phyloP scores from a whole-genome alignment of 2,329 filamentous ascomycete genomes.

The Tolypocladium nubicola region DNA sequence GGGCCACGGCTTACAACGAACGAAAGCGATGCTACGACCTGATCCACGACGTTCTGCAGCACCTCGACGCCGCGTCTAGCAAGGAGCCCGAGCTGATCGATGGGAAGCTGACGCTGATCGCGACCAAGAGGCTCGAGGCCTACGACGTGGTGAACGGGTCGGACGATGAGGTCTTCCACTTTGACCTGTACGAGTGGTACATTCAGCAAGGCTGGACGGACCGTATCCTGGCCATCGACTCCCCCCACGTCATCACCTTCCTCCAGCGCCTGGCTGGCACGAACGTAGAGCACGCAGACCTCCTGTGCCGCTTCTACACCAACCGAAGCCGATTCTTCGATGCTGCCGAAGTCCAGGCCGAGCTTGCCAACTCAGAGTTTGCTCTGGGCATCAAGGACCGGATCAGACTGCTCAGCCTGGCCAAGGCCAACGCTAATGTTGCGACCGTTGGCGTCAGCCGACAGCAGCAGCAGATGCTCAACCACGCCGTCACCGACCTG shows the following conservation, averaged over 20 bases:
- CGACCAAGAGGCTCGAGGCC: slow-evolving; percentile 74
- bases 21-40: slow-evolving; percentile 76
- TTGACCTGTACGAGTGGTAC: slow-evolving; percentile 97
- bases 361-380: slow-evolving; percentile 78
- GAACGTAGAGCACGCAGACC: slow-evolving; percentile 70
- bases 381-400: slow-evolving; percentile 69
- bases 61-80: slow-evolving; percentile 62
- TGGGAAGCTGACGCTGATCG: slow-evolving; percentile 63
- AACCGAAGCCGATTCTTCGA: slow-evolving; percentile 76
- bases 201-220: slow-evolving; percentile 75
- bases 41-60: slow-evolving; percentile 70
- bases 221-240: slow-evolving; percentile 73
- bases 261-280: slow-evolving; percentile 64
- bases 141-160: slow-evolving; percentile 85
- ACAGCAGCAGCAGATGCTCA: slow-evolving; percentile 72
- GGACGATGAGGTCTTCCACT: slow-evolving; percentile 88
- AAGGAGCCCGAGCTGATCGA: slow-evolving; percentile 65
- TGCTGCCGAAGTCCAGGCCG: slow-evolving; percentile 75
- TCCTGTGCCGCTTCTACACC: slow-evolving; percentile 87
- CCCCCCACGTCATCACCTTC: slow-evolving; percentile 77
- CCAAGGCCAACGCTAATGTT: slow-evolving; percentile 86
- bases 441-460: slow-evolving; percentile 65
- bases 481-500: slow-evolving; percentile 75
- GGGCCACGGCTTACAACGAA: slow-evolving; percentile 55
- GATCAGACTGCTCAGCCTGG: slow-evolving; percentile 80